Evolutionary conservation across 192 early-diverging fungal genomes (phyloP).

Genomic region (Dispira parvispora): DNA sequence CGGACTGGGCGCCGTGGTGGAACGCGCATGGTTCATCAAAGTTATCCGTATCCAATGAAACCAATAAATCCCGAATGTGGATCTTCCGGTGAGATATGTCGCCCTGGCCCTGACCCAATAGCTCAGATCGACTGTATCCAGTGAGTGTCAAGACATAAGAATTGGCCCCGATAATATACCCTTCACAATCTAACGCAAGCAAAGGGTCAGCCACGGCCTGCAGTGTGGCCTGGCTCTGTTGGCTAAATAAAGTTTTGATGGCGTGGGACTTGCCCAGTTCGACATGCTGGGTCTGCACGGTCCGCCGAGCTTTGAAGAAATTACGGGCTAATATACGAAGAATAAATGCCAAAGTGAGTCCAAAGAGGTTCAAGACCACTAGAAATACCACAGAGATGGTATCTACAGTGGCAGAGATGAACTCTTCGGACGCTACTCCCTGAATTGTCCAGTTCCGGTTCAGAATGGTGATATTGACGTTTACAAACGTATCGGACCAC

Average conservation of each 20-base stretch:
- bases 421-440: neutral
- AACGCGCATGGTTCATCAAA: constrained; percentile 6
- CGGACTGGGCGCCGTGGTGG: constrained; percentile 5
- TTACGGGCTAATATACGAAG: neutral
- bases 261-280: constrained; percentile 5
- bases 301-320: neutral
- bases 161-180: constrained; percentile 7
- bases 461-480: neutral
- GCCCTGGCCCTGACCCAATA: neutral
- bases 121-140: neutral
- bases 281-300: neutral
- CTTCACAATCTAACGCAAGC: constrained; percentile 4
- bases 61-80: constrained; percentile 7
- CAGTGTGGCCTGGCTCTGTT: constrained; percentile 10
- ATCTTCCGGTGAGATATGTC: neutral
- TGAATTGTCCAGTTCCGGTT: neutral
- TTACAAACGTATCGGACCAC: neutral
- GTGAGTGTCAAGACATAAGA: constrained; percentile 3
- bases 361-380: constrained; percentile 4
- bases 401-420: neutral
- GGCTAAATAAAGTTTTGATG: constrained; percentile 1
- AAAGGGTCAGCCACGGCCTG: constrained; percentile 11
- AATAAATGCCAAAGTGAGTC: neutral
- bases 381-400: neutral
- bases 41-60: neutral